Evolutionary conservation across 495 filamentous ascomycete genomes (phyloP).

Genomic region (Penicillium goetzii): DNA sequence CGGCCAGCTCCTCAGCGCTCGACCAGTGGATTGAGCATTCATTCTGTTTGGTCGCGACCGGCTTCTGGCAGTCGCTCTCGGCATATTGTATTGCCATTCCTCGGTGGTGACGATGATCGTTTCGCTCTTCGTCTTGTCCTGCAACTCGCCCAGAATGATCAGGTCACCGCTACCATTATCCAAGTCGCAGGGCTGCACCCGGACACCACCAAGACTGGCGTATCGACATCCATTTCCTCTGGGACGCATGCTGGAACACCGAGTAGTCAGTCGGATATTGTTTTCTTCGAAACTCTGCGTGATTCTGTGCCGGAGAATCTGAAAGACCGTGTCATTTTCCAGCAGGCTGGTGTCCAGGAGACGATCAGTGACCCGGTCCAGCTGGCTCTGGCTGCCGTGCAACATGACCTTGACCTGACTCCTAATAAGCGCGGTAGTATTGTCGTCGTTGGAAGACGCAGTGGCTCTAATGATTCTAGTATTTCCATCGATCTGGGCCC

Average conservation of each 20-base stretch:
- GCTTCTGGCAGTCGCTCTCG: slow-evolving; percentile 64
- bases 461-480: slow-evolving; percentile 24
- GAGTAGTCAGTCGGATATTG: slow-evolving; percentile 47
- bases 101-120: slow-evolving; percentile 85
- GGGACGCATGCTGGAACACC: neutral
- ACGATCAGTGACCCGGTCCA: slow-evolving; percentile 29
- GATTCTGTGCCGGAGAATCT: slow-evolving; percentile 65
- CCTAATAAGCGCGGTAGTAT: slow-evolving; percentile 76
- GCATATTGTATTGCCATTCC: slow-evolving; percentile 85
- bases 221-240: slow-evolving; percentile 7
- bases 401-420: slow-evolving; percentile 62
- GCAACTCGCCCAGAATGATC: slow-evolving; percentile 74
- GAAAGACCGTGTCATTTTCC: slow-evolving; percentile 64
- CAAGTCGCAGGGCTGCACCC: slow-evolving; percentile 26
- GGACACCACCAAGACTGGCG: slow-evolving; percentile 4
- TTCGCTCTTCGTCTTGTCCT: slow-evolving; percentile 78
- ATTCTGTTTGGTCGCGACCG: slow-evolving; percentile 49
- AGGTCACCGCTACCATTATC: slow-evolving; percentile 56
- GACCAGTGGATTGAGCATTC: slow-evolving; percentile 60
- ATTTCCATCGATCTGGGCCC: slow-evolving; percentile 15
- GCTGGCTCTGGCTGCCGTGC: slow-evolving; percentile 48
- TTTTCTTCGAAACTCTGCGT: slow-evolving; percentile 65
- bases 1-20: slow-evolving; percentile 44
- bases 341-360: slow-evolving; percentile 25
- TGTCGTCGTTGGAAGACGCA: slow-evolving; percentile 70